These are phyloP conservation scores for Pseudomassariella vexata DNA, from an alignment of 2,329 filamentous ascomycete species.

Conservation along the genomic window DNA sequence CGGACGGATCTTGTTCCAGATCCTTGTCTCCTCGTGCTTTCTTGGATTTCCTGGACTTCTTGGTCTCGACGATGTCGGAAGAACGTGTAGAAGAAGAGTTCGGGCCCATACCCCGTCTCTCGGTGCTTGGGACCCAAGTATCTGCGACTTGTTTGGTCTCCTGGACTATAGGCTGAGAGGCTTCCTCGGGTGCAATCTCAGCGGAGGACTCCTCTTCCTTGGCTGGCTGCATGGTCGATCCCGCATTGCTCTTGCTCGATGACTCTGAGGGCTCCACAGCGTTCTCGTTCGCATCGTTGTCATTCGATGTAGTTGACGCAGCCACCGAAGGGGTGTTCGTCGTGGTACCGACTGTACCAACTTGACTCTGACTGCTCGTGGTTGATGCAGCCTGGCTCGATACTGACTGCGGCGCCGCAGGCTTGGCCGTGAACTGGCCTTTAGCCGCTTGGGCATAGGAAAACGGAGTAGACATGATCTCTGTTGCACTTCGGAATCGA, in stretches of 20 bases:
- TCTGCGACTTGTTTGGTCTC: conserved; percentile 15
- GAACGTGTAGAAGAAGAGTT: conserved; percentile 57
- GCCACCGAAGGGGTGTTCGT: conserved; percentile 28
- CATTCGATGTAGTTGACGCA: conserved; percentile 29
- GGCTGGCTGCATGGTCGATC: conserved; percentile 1
- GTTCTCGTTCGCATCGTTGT: conserved; percentile 22
- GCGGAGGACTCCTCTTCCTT: neutral
- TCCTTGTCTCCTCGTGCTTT: conserved; percentile 51
- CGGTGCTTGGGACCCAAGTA: conserved; percentile 26
- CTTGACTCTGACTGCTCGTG: conserved; percentile 26
- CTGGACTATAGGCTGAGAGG: conserved; percentile 10
- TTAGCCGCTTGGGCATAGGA: conserved; percentile 96
- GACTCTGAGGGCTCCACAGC: conserved; percentile 18
- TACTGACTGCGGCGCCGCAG: conserved; percentile 20
- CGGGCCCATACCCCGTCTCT: conserved; percentile 48
- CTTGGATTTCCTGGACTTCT: conserved; percentile 59
- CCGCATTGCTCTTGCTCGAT: conserved; percentile 11
- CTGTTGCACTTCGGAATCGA: conserved; percentile 1
- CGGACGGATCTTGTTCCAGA: conserved; percentile 43
- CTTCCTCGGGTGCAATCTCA: conserved; percentile 8
- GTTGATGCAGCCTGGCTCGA: conserved; percentile 24
- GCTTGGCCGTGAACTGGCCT: conserved; percentile 51
- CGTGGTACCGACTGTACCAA: conserved; percentile 26
- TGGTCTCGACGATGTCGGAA: conserved; percentile 61
- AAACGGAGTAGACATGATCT: conserved; percentile 56